Percentiles rank a stretch among this genome's conserved stretches.
phyloP scores from a whole-genome alignment of 2,329 filamentous ascomycete genomes.

The Gnomoniopsis sp. region DNA sequence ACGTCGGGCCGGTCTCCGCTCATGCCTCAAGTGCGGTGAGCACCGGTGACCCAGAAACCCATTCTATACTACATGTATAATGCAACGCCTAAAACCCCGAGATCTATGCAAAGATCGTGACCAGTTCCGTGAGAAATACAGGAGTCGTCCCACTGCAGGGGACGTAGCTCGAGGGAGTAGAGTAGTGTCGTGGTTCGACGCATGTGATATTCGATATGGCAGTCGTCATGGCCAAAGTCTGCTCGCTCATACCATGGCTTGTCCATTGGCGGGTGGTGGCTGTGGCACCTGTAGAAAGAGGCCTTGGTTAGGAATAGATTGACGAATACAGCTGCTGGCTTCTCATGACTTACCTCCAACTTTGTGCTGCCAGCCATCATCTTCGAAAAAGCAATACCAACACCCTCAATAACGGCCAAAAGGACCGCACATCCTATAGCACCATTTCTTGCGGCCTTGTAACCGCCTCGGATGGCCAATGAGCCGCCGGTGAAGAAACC shows the following conservation, averaged over 20 bases:
- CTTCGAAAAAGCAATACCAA: conserved; percentile 91
- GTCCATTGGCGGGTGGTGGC: conserved; percentile 7
- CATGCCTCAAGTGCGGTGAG: neutral
- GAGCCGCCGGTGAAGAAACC: conserved; percentile 96
- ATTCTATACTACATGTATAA: conserved; percentile 16
- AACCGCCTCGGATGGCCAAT: conserved; percentile 85
- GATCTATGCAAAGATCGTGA: conserved; percentile 14
- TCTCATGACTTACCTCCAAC: conserved; percentile 60
- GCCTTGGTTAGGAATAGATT: neutral
- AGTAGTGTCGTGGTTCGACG: conserved; percentile 3
- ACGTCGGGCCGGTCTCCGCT: neutral
- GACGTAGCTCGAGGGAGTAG: conserved; percentile 11
- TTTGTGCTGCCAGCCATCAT: conserved; percentile 90
- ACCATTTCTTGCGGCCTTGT: conserved; percentile 87
- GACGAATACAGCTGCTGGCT: neutral
- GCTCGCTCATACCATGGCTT: conserved; percentile 10
- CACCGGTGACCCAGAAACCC: conserved; percentile 2
- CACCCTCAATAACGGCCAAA: conserved; percentile 93
- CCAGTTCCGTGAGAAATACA: conserved; percentile 14
- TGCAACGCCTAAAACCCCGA: conserved; percentile 15
- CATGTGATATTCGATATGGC: neutral
- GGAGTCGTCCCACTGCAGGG: neutral
- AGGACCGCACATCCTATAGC: conserved; percentile 95
- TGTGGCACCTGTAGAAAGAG: conserved; percentile 11
- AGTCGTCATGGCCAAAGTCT: neutral